Evolutionary conservation across 768 basidiomycete species (phyloP).

Genomic region (Suillus brevipes): DNA sequence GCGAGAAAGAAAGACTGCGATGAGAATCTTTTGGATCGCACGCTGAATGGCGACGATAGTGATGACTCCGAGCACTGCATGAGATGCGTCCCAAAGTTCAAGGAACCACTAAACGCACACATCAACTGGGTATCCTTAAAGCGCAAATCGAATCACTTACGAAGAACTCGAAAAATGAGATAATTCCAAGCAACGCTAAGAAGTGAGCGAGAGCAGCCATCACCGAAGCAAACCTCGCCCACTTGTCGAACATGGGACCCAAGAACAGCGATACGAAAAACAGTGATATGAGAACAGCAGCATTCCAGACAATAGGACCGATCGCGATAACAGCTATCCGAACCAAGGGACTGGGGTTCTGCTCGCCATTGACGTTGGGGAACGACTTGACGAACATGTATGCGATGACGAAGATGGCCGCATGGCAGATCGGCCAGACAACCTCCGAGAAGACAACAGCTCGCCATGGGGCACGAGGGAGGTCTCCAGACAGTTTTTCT

Average conservation of each 20-base stretch:
- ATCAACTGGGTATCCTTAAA: conserved; percentile 6
- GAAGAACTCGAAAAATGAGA: conserved; percentile 96
- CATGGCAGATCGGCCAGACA: conserved; percentile 74
- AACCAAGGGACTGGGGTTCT: conserved; percentile 80
- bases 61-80: conserved; percentile 91
- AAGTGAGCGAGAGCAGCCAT: conserved; percentile 93
- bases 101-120: conserved; percentile 76
- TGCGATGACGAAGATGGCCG: conserved; percentile 76
- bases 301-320: conserved; percentile 96
- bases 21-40: conserved; percentile 90
- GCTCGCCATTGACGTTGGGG: conserved; percentile 60
- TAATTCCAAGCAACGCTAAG: conserved; percentile 73
- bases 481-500: conserved; percentile 93
- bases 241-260: conserved; percentile 84
- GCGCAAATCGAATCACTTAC: conserved; percentile 50
- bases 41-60: conserved; percentile 89
- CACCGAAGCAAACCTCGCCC: conserved; percentile 85
- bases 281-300: conserved; percentile 75
- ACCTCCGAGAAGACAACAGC: conserved; percentile 84
- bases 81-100: conserved; percentile 95
- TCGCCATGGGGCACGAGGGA: conserved; percentile 87
- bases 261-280: conserved; percentile 94
- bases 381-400: conserved; percentile 96
- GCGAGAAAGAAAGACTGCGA: conserved; percentile 90
- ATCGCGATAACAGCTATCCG: conserved; percentile 87